Percentiles rank a stretch among this genome's conserved stretches.
phyloP scores from a whole-genome alignment of 2,329 filamentous ascomycete genomes.

The Trichophyton equinum region DNA sequence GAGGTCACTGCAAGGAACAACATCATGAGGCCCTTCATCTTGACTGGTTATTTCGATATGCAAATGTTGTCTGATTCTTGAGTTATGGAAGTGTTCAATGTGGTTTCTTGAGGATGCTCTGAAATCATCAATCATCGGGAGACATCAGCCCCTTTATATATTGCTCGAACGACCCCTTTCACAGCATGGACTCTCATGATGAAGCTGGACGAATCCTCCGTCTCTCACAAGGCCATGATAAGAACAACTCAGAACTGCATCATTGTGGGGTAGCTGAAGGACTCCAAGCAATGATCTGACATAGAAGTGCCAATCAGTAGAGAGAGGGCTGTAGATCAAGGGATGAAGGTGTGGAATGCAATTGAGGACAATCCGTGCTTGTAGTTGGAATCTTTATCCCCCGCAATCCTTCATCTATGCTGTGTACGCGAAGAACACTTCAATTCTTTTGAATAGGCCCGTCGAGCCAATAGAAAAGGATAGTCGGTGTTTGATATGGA shows the following conservation, averaged over 20 bases:
- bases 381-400: neutral
- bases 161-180: neutral
- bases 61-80: neutral
- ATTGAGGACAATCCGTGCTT: neutral
- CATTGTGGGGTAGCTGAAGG: neutral
- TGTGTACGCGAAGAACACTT: neutral
- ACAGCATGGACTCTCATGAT: neutral
- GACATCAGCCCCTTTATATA: neutral
- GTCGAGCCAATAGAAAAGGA: neutral
- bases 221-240: neutral
- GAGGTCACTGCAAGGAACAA: slow-evolving; percentile 5
- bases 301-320: neutral
- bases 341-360: neutral
- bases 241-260: neutral
- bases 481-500: neutral
- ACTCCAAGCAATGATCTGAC: neutral
- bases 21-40: slow-evolving; percentile 5
- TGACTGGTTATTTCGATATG: neutral
- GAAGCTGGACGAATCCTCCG: neutral
- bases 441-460: neutral
- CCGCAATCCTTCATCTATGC: neutral
- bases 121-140: neutral
- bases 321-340: neutral
- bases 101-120: neutral
- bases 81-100: neutral